These are phyloP conservation scores for Stachybotrys chartarum DNA, from an alignment of 2,329 filamentous ascomycete genomes.

Conservation along the genomic window DNA sequence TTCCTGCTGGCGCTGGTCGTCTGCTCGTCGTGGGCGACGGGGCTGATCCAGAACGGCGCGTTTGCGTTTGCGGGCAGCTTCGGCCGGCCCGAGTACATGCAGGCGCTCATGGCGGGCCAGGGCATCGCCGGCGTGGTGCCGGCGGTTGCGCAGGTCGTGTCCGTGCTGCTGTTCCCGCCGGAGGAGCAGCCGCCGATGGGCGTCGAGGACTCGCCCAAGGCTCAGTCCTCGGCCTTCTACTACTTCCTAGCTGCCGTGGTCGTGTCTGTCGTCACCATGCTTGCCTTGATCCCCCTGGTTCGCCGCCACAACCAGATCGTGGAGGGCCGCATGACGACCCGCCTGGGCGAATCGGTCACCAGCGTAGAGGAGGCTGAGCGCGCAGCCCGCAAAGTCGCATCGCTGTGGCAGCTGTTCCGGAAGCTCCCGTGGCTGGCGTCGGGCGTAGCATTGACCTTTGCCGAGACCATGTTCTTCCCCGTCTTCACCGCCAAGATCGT, in stretches of 20 bases:
- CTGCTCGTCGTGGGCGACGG: conserved; percentile 70
- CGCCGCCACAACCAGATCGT: conserved; percentile 49
- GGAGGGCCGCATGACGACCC: conserved; percentile 38
- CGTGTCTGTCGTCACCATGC: conserved; percentile 62
- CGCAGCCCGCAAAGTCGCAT: conserved; percentile 40
- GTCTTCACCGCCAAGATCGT: conserved; percentile 71
- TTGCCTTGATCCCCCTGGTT: conserved; percentile 69
- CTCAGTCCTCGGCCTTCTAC: conserved; percentile 62
- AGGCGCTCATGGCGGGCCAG: conserved; percentile 94
- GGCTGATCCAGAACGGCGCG: conserved; percentile 85
- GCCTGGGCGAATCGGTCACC: conserved; percentile 41
- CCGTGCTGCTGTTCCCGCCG: conserved; percentile 56
- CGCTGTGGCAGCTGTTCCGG: conserved; percentile 58
- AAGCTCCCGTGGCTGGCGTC: conserved; percentile 74
- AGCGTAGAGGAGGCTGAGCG: conserved; percentile 47
- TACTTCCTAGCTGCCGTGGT: conserved; percentile 86
- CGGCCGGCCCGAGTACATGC: conserved; percentile 80
- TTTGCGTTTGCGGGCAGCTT: conserved; percentile 89
- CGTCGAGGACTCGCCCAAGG: conserved; percentile 13
- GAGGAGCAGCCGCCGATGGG: conserved; percentile 17
- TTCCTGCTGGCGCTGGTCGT: conserved; percentile 82
- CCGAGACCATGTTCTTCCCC: conserved; percentile 88
- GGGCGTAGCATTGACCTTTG: conserved; percentile 76
- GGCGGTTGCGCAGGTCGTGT: conserved; percentile 76
- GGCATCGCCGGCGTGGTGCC: conserved; percentile 87